Conservation (phyloP, 2,329 filamentous ascomycete species). For the Trichoderma sp. region DNA sequence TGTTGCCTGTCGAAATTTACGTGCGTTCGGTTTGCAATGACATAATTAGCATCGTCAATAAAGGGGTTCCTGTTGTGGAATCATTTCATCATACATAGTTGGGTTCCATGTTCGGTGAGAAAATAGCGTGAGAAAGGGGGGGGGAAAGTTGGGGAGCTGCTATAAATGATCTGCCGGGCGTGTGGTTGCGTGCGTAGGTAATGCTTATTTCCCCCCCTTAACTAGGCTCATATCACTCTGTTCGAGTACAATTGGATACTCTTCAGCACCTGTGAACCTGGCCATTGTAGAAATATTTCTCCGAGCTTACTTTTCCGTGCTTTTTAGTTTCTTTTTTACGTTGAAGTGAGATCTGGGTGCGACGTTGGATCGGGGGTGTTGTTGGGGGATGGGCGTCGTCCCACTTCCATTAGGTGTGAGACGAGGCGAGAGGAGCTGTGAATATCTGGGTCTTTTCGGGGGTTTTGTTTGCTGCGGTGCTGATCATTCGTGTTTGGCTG, state of each 20-base stretch:
- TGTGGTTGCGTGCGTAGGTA: slow-evolving; percentile 2
- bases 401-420: too few species aligned
- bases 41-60: neutral
- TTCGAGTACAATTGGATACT: too few species aligned
- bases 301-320: neutral
- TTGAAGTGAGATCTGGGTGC: neutral
- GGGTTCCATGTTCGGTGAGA: neutral
- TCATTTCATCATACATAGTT: too few species aligned
- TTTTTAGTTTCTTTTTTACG: too few species aligned
- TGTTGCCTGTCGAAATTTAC: neutral
- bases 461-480: too few species aligned
- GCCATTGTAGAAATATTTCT: neutral
- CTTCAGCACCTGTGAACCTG: too few species aligned
- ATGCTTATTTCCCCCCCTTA: neutral
- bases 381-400: too few species aligned
- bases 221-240: neutral
- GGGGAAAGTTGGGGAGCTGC: neutral
- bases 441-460: neutral
- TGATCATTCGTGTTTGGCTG: too few species aligned
- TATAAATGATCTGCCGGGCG: slow-evolving; percentile 11
- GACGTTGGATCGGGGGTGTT: neutral
- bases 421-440: neutral
- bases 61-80: neutral
- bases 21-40: neutral
- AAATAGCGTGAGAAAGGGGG: slow-evolving; percentile 20